Evolutionary conservation across 768 basidiomycete genomes (phyloP).

Genomic region (Mrakia hoshinonis): DNA sequence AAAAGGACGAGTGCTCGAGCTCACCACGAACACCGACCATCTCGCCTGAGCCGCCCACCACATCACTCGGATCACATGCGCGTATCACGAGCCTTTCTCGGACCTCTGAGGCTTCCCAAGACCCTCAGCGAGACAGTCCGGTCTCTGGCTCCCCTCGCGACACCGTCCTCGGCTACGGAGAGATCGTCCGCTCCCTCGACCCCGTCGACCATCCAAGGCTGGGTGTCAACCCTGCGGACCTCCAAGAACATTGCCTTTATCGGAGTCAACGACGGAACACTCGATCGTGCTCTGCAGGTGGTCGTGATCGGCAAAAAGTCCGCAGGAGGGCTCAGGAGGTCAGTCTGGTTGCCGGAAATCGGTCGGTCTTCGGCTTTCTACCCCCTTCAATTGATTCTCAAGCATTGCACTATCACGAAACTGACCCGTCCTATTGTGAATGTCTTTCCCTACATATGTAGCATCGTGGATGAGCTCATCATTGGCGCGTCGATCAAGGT

Average conservation of each 20-base stretch:
- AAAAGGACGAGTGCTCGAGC: too few relatives aligned
- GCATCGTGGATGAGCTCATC: slow-evolving; percentile 38
- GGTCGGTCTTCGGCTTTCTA: neutral
- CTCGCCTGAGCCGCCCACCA: too few relatives aligned
- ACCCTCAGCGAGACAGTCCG: neutral
- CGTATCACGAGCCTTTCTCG: neutral
- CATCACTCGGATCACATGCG: neutral
- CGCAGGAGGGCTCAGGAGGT: slow-evolving; percentile 21
- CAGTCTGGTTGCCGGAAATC: too few relatives aligned
- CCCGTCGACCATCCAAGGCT: slow-evolving; percentile 55
- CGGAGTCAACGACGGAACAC: slow-evolving; percentile 66
- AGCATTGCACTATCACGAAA: too few relatives aligned
- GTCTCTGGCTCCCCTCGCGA: neutral
- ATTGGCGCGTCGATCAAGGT: slow-evolving; percentile 54
- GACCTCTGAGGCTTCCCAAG: neutral
- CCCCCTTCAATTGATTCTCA: neutral
- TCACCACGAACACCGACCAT: too few relatives aligned
- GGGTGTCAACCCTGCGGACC: slow-evolving; percentile 73
- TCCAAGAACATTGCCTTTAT: slow-evolving; percentile 86
- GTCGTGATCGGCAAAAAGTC: slow-evolving; percentile 51
- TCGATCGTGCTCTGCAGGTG: slow-evolving; percentile 61
- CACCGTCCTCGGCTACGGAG: neutral
- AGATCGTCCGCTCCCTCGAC: neutral
- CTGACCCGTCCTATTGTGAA: neutral
- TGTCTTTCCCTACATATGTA: slow-evolving; percentile 36